These are phyloP conservation scores for Fusarium chaquense DNA, from an alignment of 2,329 filamentous ascomycete species.

Conservation along the genomic window DNA sequence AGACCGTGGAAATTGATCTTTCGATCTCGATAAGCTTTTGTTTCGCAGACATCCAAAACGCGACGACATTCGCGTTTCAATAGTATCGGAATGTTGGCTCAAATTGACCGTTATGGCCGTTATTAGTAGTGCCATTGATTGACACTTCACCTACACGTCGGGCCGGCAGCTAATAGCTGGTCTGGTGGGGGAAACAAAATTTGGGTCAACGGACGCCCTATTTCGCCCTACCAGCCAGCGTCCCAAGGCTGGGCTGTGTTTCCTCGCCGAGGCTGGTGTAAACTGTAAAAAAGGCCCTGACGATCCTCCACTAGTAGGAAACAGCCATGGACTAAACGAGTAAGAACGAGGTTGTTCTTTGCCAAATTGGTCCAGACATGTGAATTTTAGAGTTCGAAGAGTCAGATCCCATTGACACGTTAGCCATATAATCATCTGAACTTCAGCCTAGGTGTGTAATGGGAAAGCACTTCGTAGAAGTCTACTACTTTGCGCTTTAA, in stretches of 20 bases:
- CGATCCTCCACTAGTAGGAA: background rate
- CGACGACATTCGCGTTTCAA: constrained; percentile 3
- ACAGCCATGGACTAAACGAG: background rate
- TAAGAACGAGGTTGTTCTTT: background rate
- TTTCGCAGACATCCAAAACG: background rate
- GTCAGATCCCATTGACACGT: constrained; percentile 1
- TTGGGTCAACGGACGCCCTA: too few relatives aligned
- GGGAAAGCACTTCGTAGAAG: background rate
- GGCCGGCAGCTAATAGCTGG: constrained; percentile 12
- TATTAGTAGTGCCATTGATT: constrained; percentile 28
- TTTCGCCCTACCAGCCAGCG: too few relatives aligned
- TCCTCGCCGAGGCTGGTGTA: background rate
- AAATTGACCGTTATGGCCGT: constrained; percentile 21
- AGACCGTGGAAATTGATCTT: background rate
- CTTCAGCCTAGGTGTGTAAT: background rate
- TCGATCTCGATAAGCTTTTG: background rate
- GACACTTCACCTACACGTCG: background rate
- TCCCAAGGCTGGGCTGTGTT: too few relatives aligned
- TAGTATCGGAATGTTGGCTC: constrained; percentile 18
- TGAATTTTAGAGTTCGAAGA: background rate
- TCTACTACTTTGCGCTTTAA: background rate
- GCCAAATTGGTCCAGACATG: background rate
- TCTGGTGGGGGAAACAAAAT: too few relatives aligned
- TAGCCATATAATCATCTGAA: background rate
- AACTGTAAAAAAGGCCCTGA: constrained; percentile 3